phyloP scores from a whole-genome alignment of 1,139 yeast species.

The Diutina scorzettiae region DNA sequence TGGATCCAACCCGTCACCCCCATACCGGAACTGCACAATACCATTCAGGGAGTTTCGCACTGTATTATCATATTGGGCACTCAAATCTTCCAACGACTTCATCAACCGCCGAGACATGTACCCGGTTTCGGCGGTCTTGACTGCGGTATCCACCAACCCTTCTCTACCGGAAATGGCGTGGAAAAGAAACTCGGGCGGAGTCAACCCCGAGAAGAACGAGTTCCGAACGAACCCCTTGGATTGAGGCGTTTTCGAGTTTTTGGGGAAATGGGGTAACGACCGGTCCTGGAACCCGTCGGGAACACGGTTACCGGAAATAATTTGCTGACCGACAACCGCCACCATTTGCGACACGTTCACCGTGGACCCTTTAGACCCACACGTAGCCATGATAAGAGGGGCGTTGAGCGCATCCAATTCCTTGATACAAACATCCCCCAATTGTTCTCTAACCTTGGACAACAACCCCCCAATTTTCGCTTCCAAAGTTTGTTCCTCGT shows the following conservation, averaged over 20 bases:
- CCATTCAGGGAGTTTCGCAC: slow-evolving; percentile 93
- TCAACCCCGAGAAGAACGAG: slow-evolving; percentile 84
- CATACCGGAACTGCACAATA: slow-evolving; percentile 94
- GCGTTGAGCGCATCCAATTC: slow-evolving; percentile 89
- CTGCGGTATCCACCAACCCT: slow-evolving; percentile 98
- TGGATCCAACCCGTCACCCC: slow-evolving; percentile 98
- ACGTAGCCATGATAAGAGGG: slow-evolving; percentile 96
- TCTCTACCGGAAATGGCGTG: slow-evolving; percentile 99
- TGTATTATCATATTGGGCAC: slow-evolving; percentile 87
- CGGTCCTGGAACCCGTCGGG: slow-evolving; percentile 99
- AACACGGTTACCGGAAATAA: slow-evolving; percentile 96
- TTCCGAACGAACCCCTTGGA: slow-evolving; percentile 96
- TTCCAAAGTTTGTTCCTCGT: slow-evolving; percentile 95
- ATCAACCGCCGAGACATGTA: slow-evolving; percentile 97
- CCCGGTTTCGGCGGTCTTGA: slow-evolving; percentile 98
- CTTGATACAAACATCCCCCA: slow-evolving; percentile 92
- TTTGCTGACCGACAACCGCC: slow-evolving; percentile 99
- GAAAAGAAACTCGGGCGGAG: slow-evolving; percentile 94
- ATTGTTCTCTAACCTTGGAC: slow-evolving; percentile 97
- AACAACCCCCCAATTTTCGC: slow-evolving; percentile 93
- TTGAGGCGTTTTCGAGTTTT: slow-evolving; percentile 93
- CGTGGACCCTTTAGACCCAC: slow-evolving; percentile 98
- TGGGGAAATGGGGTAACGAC: slow-evolving; percentile 92
- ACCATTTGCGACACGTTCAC: slow-evolving; percentile 99
- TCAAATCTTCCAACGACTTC: slow-evolving; percentile 95